Evolutionary conservation across 106 monocot species (phyloP), one percentile per base, ranked within the genome.

Genomic region (Acorus gramineus): DNA sequence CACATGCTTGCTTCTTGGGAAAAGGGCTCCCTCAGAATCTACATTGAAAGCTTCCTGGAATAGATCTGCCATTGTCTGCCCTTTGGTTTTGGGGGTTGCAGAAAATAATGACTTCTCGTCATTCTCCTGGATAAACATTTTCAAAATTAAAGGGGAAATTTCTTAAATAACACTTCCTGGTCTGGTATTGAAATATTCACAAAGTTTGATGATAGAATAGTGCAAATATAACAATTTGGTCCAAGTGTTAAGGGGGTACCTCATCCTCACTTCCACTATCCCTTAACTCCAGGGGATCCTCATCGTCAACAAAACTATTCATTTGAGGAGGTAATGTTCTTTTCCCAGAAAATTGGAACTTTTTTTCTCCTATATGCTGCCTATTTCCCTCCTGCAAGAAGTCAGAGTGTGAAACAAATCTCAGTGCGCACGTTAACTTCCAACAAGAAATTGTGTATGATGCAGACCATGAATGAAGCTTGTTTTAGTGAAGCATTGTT

Each of bases 1-100:
- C 65, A 59, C 42, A 42, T 63, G 47, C 46, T 52, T 84, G 65
- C 13, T 61, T 56, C 53, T 59, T 7, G 45, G 71, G 42, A 62
- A 47, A 69, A 14, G 44, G 45, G 59, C 13, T 42, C 48, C 53
- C 44, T 75, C 78, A 46, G 28, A 11, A 44, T 59, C 73, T 9
- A 55, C 44, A 69, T 52, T 79, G 71, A 89, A 90, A 64, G 72
- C 65, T 75, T 86, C 81, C 60, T 90, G 94, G 52, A 94, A 90
- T 65, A 90, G 50, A 74, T 90, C 94, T 46, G 79, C 59, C 94
- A 94, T 90, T 50, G 81, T 86, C 57, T 75, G 80, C 46, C 64
- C 74, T 69, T 77, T 79, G 13, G 42, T 62, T 51, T 73, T 71
- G 64, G 73, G 71, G 53, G 60, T 77, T 66, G 67, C 47, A 71